Conservation (phyloP, 768 basidiomycete genomes). For the Podaxis mareebaensis region DNA sequence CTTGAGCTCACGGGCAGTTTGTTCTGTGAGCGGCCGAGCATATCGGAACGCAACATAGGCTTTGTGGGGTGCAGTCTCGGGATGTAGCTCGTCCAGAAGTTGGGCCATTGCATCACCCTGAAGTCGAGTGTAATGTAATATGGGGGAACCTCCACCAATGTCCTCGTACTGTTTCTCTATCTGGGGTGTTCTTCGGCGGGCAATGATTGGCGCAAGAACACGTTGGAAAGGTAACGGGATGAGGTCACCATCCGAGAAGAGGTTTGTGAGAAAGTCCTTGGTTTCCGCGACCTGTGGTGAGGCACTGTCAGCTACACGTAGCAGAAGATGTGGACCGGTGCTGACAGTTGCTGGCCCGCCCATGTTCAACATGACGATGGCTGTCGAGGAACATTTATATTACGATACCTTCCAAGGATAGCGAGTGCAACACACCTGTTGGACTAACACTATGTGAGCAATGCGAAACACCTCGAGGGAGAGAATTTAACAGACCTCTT, state of each 20-base stretch:
- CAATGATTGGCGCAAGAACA: slow-evolving; percentile 84
- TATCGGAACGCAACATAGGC: slow-evolving; percentile 96
- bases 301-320: slow-evolving; percentile 14
- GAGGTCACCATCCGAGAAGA: slow-evolving; percentile 91
- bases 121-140: slow-evolving; percentile 81
- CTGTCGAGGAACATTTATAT: slow-evolving; percentile 31
- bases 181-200: slow-evolving; percentile 82
- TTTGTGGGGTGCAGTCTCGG: slow-evolving; percentile 92
- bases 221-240: slow-evolving; percentile 95
- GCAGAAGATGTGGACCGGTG: slow-evolving; percentile 17
- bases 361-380: slow-evolving; percentile 98
- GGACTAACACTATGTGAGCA: slow-evolving; percentile 40
- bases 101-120: slow-evolving; percentile 91
- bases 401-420: background rate
- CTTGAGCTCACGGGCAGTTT: slow-evolving; percentile 80
- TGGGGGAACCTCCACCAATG: slow-evolving; percentile 97
- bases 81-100: slow-evolving; percentile 93
- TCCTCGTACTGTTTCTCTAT: slow-evolving; percentile 94
- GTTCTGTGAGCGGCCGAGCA: slow-evolving; percentile 84
- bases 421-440: slow-evolving; percentile 48
- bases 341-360: slow-evolving; percentile 91
- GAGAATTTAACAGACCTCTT: slow-evolving; percentile 25
- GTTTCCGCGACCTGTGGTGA: slow-evolving; percentile 81
- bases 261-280: slow-evolving; percentile 85
- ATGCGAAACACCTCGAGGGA: background rate